Base-by-base conservation (phyloP, 257 asterid species). In the Solanum neorickii region DNA sequence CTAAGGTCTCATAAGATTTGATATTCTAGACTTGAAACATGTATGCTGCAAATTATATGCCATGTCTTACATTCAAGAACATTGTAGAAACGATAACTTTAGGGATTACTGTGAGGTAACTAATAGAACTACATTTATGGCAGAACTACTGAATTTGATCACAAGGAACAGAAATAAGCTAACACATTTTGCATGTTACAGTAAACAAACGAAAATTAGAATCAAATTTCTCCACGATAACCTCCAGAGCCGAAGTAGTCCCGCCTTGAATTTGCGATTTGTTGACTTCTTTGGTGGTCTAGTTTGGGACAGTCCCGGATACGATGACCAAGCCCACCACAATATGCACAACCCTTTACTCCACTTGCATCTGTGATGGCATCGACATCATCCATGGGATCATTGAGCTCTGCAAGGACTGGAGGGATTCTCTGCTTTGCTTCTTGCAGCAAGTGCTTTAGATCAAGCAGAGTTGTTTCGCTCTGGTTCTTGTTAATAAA, bases 351-450 rank as follows among this genome's bases (percentile, higher is more conserved):
- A 12, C 98, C 98, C 89, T 94, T 94, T 7, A 94, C 94, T 76
- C 98, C 97, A 90, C 95, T 95, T 9, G 97, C 96, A 89, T 91
- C 90, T n/a, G 94, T 94, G 29, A 94, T 92, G 12, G 93, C 97
- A 80, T 96, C 96, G 2, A 91, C 90, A 49, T 94, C 97, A 87
- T 94, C 96, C 95, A 92, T 93, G 9, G 98, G 98, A 91, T 96
- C 97, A 83, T 91, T 89, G 60, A 95, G 92, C 88, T 95, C 98
- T 0, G 98, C 98, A 20, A 95, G 89, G 60, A 94, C 97, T 0
- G 98, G 96, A 56, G 98, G 98, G 86, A 95, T 94, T 90, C 96
- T 94, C 93, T 94, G 96, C 86, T 95, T 95, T 0, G 97, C 98
- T 87, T 94, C 98, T 88, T 91, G 98, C 91, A 95, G 86, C 60